These are phyloP conservation scores for Cucurbitaria berberidis DNA, from an alignment of 2,329 filamentous ascomycete genomes.

Conservation along the genomic window DNA sequence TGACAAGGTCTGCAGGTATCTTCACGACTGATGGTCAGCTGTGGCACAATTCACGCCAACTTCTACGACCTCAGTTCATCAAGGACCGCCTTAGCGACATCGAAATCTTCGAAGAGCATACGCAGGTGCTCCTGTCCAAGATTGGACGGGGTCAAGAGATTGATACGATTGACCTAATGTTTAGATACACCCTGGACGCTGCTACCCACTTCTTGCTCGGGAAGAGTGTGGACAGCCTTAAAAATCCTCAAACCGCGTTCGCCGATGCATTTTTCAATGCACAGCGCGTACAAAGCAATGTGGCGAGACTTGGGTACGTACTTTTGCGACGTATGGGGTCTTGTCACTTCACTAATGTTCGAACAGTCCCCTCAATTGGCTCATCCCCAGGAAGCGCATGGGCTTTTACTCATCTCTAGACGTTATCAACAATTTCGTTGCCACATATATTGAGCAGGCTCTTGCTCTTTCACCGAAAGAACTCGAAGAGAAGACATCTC, in stretches of 20 bases:
- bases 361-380: constrained; percentile 61
- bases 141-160: constrained; percentile 63
- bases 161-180: constrained; percentile 79
- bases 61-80: constrained; percentile 86
- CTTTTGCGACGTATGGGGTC: neutral
- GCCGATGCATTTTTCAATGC: constrained; percentile 83
- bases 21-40: constrained; percentile 75
- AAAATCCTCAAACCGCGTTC: constrained; percentile 68
- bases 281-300: constrained; percentile 73
- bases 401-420: constrained; percentile 68
- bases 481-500: constrained; percentile 74
- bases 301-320: constrained; percentile 66
- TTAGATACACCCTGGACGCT: constrained; percentile 77
- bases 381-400: constrained; percentile 68
- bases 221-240: constrained; percentile 68
- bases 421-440: constrained; percentile 76
- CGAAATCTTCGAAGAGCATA: constrained; percentile 79
- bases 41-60: constrained; percentile 81
- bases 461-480: constrained; percentile 73
- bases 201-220: constrained; percentile 88
- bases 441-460: constrained; percentile 76
- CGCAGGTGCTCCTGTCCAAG: constrained; percentile 73
- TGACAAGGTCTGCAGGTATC: constrained; percentile 49
- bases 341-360: constrained; percentile 6
- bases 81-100: constrained; percentile 84